A percentile compares a stretch with the other conserved stretches of the same genome.
Evolutionary conservation across 768 basidiomycete genomes (phyloP).

Genomic region (Amanita subjunquillea): DNA sequence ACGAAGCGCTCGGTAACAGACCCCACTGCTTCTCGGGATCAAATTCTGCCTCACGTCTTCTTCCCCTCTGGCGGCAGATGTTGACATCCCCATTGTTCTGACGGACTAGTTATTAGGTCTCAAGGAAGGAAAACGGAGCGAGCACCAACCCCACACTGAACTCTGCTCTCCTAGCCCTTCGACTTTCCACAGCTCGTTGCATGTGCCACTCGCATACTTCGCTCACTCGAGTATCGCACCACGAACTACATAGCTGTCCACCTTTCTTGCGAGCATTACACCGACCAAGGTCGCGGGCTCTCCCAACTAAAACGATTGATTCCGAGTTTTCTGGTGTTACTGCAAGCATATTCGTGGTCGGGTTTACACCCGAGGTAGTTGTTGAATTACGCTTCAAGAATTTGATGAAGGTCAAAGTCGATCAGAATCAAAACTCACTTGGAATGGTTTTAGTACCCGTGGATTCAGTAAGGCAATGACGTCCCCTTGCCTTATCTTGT

Average conservation of each 20-base stretch:
- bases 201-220: conserved; percentile 92
- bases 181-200: conserved; percentile 65
- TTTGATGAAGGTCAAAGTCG: background rate
- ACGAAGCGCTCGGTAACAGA: conserved; percentile 42
- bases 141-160: conserved; percentile 67
- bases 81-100: conserved; percentile 70
- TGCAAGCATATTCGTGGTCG: conserved; percentile 57
- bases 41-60: conserved; percentile 37
- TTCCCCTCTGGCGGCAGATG: conserved; percentile 26
- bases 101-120: background rate
- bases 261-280: conserved; percentile 73
- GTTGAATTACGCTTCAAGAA: conserved; percentile 32
- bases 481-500: conserved; percentile 80
- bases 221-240: conserved; percentile 85
- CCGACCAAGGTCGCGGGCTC: conserved; percentile 79
- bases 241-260: conserved; percentile 72
- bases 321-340: conserved; percentile 76
- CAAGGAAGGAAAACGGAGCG: background rate
- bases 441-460: conserved; percentile 74
- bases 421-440: conserved; percentile 33
- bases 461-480: conserved; percentile 90
- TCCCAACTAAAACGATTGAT: conserved; percentile 78
- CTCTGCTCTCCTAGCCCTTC: conserved; percentile 72
- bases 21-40: conserved; percentile 74
- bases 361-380: conserved; percentile 56